Percentiles rank a stretch among this genome's conserved stretches.
Conservation (phyloP, 768 basidiomycete species). For the Agrocybe pediades region DNA sequence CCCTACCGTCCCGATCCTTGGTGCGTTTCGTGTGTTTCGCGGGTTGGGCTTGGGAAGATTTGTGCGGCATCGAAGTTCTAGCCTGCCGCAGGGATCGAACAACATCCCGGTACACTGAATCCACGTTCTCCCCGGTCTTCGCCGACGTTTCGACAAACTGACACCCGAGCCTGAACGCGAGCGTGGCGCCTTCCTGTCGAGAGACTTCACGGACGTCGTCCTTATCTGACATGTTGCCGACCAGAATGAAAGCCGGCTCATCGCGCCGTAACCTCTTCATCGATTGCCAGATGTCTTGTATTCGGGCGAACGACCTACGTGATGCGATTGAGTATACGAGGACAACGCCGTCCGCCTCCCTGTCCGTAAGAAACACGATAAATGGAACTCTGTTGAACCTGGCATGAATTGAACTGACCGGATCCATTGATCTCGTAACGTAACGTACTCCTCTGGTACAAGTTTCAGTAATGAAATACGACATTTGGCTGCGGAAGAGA, state of each 20-base stretch:
- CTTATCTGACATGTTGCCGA: constrained; percentile 2
- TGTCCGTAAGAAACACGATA: too few relatives aligned
- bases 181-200: constrained; percentile 77
- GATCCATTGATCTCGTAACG: neutral
- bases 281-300: neutral
- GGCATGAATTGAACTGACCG: too few relatives aligned
- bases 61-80: too few relatives aligned
- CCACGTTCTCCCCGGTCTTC: constrained; percentile 90
- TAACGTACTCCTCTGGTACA: neutral
- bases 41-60: too few relatives aligned
- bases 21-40: too few relatives aligned
- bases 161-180: constrained; percentile 83
- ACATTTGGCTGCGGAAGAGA: neutral
- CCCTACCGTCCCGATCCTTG: too few relatives aligned
- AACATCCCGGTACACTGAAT: constrained; percentile 26
- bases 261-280: neutral
- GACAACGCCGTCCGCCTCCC: neutral
- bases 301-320: neutral
- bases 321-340: neutral
- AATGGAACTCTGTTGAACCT: too few relatives aligned
- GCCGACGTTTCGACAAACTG: constrained; percentile 94
- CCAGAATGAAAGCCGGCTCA: neutral
- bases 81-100: neutral
- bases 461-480: neutral
- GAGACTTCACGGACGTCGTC: constrained; percentile 76